Evolutionary conservation across 1,139 yeast genomes (phyloP), one percentile per base, ranked within the genome.

Genomic region (Nakaseomyces nivariensis): DNA sequence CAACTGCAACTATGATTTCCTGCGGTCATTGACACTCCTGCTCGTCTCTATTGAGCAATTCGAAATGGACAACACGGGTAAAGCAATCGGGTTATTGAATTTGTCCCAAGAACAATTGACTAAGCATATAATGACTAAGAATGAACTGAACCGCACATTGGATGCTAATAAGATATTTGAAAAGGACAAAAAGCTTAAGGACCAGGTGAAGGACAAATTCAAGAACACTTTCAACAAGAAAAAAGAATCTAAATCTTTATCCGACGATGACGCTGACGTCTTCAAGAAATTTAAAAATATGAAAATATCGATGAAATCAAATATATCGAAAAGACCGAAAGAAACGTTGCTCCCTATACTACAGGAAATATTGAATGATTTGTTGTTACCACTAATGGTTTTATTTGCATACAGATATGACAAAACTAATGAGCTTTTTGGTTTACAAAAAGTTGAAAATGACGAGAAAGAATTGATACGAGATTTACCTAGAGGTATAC

Each of bases 11-110:
- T 13, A 9, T 25, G 40, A 37, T 17, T 64, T 58, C 46, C 51
- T 63, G n/a, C 56, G 60, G 10, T 54, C 59, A 24, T 46, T 62
- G 43, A 48, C 57, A 3, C 58, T 56, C 37, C 47, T 60, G 24
- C 44, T 64, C 42, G 25, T 63, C 8, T 63, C 67, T 1, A 49
- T 64, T 44, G 63, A 63, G 42, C 59, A 58, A 42, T 64, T 56
- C 49, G 52, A 57, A 17, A 48, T 48, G 11, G 59, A 61, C 36
- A 55, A 61, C 31, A 49, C 55, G 13, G 66, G 66, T 4, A 45
- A 49, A 9, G 60, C 67, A 2, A 50, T 60, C 13, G 67, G 67
- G 2, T 56, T 64, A 63, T 47, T 64, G 26, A 56, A 60, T 9
- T 51, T 51, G 17, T 52, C 62, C 4, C 50, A 56, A 6, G 49